These are phyloP conservation scores for Kentomonas sorsogonicus DNA, from an alignment of 208 protist genomes.

Conservation along the genomic window DNA sequence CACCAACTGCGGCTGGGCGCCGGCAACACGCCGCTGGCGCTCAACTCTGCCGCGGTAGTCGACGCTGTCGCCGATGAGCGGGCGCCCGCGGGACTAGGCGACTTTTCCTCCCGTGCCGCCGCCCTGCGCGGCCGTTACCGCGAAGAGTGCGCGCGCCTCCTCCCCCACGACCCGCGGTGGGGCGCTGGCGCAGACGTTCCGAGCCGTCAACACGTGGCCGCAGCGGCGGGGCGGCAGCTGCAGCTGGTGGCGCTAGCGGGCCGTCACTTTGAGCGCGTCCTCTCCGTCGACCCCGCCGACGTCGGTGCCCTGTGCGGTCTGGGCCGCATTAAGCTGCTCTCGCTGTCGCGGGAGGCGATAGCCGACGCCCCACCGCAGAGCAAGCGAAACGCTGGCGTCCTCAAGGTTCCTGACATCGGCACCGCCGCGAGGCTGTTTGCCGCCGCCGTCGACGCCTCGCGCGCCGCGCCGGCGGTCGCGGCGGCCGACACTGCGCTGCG, in stretches of 20 bases:
- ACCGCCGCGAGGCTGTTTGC: slow-evolving; percentile 7
- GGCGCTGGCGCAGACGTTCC: neutral
- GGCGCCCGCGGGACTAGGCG: too few species aligned
- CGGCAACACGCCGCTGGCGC: neutral
- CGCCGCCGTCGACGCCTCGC: slow-evolving; percentile 5
- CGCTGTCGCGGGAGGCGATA: slow-evolving; percentile 12
- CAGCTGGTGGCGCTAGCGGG: slow-evolving; percentile 26
- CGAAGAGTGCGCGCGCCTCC: too few species aligned
- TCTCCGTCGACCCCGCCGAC: slow-evolving; percentile 28
- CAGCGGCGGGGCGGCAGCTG: neutral
- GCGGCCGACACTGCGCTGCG: neutral
- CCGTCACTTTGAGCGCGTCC: slow-evolving; percentile 35
- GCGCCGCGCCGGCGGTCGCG: neutral
- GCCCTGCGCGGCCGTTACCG: too few species aligned
- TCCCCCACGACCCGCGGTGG: neutral
- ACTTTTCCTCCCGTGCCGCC: too few species aligned
- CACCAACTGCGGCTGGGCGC: slow-evolving; percentile 10
- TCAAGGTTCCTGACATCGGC: neutral
- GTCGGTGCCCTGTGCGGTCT: slow-evolving; percentile 49
- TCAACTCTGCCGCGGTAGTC: neutral
- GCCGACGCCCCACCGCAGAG: neutral
- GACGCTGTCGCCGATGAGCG: too few species aligned
- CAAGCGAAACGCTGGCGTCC: neutral
- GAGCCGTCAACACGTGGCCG: neutral
- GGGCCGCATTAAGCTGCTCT: slow-evolving; percentile 42